These are phyloP conservation scores for Wallacemonas sp. DNA, from an alignment of 208 protist genomes.

Conservation along the genomic window DNA sequence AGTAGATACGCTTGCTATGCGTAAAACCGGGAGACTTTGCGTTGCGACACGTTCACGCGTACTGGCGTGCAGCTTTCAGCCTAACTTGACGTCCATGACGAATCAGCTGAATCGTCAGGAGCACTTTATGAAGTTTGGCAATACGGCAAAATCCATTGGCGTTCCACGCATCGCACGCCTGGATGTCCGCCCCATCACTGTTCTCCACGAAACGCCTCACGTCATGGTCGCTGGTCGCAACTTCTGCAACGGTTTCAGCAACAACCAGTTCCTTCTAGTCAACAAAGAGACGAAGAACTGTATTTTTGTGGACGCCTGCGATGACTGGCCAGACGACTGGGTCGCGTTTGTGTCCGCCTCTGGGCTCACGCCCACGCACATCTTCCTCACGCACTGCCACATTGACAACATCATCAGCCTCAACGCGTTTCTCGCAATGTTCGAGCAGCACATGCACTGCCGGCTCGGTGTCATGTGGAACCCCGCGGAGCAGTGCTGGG, in stretches of 20 bases:
- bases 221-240: constrained; percentile 76
- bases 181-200: constrained; percentile 63
- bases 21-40: neutral
- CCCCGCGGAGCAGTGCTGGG: constrained; percentile 75
- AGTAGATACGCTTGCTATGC: too few species aligned
- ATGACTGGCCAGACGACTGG: constrained; percentile 93
- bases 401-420: constrained; percentile 87
- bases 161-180: constrained; percentile 73
- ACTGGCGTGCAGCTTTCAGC: constrained; percentile 49
- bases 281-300: constrained; percentile 65
- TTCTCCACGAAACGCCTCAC: constrained; percentile 83
- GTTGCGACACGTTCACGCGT: neutral
- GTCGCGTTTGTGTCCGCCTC: constrained; percentile 73
- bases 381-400: constrained; percentile 91
- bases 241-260: constrained; percentile 80
- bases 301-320: constrained; percentile 84
- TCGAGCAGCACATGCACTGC: constrained; percentile 42
- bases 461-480: constrained; percentile 78
- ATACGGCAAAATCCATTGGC: constrained; percentile 33
- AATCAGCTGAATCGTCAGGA: constrained; percentile 80
- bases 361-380: constrained; percentile 55
- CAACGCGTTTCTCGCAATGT: constrained; percentile 67
- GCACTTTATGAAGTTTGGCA: constrained; percentile 70
- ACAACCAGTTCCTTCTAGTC: constrained; percentile 86
- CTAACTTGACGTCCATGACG: constrained; percentile 83